Conservation (phyloP, 352 stramenopile species). For the Globisporangium cystogenes region DNA sequence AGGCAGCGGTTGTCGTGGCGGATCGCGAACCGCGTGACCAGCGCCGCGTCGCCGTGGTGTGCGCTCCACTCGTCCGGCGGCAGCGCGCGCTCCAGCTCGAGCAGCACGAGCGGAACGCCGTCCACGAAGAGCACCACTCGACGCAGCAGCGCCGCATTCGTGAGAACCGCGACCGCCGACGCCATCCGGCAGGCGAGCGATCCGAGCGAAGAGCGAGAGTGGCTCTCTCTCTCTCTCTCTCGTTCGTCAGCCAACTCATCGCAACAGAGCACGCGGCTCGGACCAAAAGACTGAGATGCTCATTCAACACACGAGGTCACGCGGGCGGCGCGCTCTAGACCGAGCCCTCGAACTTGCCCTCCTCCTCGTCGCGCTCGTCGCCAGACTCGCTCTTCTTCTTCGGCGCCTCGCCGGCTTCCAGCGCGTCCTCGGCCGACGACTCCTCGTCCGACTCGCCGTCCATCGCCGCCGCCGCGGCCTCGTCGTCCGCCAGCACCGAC, state of each 20-base stretch:
- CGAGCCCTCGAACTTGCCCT: constrained; percentile 51
- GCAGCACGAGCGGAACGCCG: constrained; percentile 1
- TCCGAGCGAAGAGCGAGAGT: not conserved
- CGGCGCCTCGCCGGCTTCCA: constrained; percentile 24
- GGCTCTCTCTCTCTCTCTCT: not conserved
- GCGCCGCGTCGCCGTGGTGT: constrained; percentile 1
- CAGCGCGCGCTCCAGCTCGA: constrained; percentile 5
- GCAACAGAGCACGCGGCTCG: no score
- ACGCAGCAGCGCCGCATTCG: not conserved
- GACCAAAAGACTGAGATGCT: no score
- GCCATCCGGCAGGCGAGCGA: not conserved
- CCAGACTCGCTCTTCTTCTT: constrained; percentile 9
- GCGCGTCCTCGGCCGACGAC: constrained; percentile 23
- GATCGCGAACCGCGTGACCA: constrained; percentile 3
- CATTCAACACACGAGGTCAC: no score
- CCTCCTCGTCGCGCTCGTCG: constrained; percentile 20
- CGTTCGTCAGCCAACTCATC: no score
- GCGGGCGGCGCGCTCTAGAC: constrained; percentile 17
- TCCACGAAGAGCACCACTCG: constrained; percentile 1
- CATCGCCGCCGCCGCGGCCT: constrained; percentile 33
- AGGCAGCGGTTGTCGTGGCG: constrained; percentile 1
- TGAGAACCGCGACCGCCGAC: constrained; percentile 5
- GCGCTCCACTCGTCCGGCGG: constrained; percentile 6
- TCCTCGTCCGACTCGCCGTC: constrained; percentile 26
- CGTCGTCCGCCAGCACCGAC: constrained; percentile 26